Conservation (phyloP, 2,329 filamentous ascomycete species). For the Monilinia fructicola region DNA sequence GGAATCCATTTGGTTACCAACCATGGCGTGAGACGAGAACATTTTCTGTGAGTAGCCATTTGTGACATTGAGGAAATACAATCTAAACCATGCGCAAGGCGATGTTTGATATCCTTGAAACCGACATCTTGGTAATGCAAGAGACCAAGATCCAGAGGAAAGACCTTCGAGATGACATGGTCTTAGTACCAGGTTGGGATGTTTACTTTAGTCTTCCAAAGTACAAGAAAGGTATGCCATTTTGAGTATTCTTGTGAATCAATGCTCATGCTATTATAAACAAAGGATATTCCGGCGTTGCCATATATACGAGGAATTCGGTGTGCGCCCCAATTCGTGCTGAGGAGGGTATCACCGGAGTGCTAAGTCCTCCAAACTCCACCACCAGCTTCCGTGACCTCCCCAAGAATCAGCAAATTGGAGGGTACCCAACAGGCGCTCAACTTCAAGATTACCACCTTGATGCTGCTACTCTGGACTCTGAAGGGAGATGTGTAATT, state of each 20-base stretch:
- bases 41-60: constrained; percentile 56
- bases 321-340: constrained; percentile 83
- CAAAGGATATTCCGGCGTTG: constrained; percentile 89
- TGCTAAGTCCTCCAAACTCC: constrained; percentile 72
- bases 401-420: constrained; percentile 72
- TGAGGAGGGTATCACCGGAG: constrained; percentile 89
- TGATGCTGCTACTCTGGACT: constrained; percentile 74
- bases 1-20: constrained; percentile 81
- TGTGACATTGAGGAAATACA: constrained; percentile 6
- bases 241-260: constrained; percentile 14
- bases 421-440: constrained; percentile 74
- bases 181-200: constrained; percentile 91
- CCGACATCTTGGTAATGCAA: constrained; percentile 93
- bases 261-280: constrained; percentile 18
- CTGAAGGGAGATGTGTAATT: constrained; percentile 86
- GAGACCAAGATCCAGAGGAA: constrained; percentile 96
- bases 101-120: constrained; percentile 92
- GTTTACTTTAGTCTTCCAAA: constrained; percentile 92
- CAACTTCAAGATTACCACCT: constrained; percentile 64
- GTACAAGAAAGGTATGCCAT: constrained; percentile 76
- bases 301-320: constrained; percentile 87
- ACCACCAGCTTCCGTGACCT: constrained; percentile 71
- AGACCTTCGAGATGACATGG: constrained; percentile 92
- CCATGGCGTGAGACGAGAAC: constrained; percentile 74
- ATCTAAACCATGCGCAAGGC: constrained; percentile 48